phyloP scores from a whole-genome alignment of 495 filamentous ascomycete species.

The Lophiostoma macrostomum region DNA sequence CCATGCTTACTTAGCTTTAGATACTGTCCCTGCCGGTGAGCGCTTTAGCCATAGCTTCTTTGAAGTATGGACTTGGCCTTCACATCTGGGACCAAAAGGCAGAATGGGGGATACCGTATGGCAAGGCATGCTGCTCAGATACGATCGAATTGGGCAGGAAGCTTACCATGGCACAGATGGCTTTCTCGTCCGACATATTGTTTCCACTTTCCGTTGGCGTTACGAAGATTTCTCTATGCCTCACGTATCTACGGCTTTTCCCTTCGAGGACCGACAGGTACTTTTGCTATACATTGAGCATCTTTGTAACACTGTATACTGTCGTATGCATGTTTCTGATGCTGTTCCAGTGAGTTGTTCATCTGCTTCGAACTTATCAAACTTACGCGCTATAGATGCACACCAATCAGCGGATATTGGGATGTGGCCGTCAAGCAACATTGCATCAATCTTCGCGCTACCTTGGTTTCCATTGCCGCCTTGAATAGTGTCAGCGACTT shows the following conservation, averaged over 20 bases:
- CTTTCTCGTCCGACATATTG: conserved; percentile 14
- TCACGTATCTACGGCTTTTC: conserved; percentile 28
- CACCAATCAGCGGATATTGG: conserved; percentile 22
- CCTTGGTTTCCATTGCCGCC: conserved; percentile 14
- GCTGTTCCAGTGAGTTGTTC: conserved; percentile 21
- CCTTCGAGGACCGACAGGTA: conserved; percentile 21
- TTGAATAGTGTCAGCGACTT: conserved; percentile 31
- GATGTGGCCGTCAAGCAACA: conserved; percentile 10
- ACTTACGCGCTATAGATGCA: conserved; percentile 9
- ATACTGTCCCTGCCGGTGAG: conserved; percentile 13
- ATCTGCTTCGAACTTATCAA: too few species aligned
- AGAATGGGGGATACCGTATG: conserved; percentile 19
- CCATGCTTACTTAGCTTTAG: not conserved
- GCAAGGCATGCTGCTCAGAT: conserved; percentile 13
- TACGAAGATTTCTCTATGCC: conserved; percentile 25
- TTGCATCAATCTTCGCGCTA: conserved; percentile 22
- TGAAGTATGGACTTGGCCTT: conserved; percentile 20
- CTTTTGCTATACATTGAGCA: conserved; percentile 18
- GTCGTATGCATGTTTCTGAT: conserved; percentile 21
- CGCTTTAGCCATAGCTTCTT: conserved; percentile 13
- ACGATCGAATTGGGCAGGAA: not conserved
- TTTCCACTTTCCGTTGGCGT: conserved; percentile 21
- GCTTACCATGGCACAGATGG: conserved; percentile 13
- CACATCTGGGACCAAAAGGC: conserved; percentile 29
- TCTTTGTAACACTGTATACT: conserved; percentile 17